A percentile compares a stretch with the other conserved stretches of the same genome.
Conservation (phyloP, 192 early-diverging fungal genomes). For the Chytriomyces sp. region DNA sequence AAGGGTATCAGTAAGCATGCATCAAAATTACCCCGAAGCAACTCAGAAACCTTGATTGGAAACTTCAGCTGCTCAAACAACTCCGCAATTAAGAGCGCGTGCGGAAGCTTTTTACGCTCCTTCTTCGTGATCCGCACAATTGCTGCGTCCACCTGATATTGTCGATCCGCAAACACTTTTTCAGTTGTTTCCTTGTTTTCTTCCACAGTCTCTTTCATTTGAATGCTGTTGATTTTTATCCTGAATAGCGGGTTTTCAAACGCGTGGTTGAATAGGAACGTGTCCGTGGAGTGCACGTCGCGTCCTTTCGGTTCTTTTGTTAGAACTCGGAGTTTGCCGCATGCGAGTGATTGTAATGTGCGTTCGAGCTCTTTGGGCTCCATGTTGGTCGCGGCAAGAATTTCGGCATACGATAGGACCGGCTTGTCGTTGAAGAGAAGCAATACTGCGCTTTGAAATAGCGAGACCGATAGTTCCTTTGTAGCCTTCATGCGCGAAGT, state of each 20-base stretch:
- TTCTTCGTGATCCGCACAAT: too few relatives aligned
- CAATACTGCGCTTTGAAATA: conserved; percentile 51
- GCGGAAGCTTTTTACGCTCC: conserved; percentile 79
- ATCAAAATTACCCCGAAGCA: conserved; percentile 40
- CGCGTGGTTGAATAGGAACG: too few relatives aligned
- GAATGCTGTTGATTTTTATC: too few relatives aligned
- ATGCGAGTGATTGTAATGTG: conserved; percentile 85
- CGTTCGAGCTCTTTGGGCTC: conserved; percentile 79
- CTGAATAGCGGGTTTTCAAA: too few relatives aligned
- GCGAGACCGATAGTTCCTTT: conserved; percentile 57
- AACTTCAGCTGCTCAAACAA: too few relatives aligned
- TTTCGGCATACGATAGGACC: conserved; percentile 66
- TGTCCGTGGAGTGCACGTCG: too few relatives aligned
- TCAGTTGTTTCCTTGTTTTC: too few relatives aligned
- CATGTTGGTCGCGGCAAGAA: conserved; percentile 71
- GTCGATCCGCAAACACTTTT: too few relatives aligned
- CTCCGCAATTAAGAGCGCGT: conserved; percentile 80
- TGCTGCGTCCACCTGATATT: too few relatives aligned
- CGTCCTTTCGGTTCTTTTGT: conserved; percentile 45
- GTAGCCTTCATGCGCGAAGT: too few relatives aligned
- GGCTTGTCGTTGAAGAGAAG: conserved; percentile 69
- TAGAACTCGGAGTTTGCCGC: conserved; percentile 61
- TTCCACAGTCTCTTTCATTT: too few relatives aligned
- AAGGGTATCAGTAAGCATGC: neutral
- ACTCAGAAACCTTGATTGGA: conserved; percentile 72